phyloP scores from a whole-genome alignment of 2,329 filamentous ascomycete genomes.

The Fusarium buharicum region DNA sequence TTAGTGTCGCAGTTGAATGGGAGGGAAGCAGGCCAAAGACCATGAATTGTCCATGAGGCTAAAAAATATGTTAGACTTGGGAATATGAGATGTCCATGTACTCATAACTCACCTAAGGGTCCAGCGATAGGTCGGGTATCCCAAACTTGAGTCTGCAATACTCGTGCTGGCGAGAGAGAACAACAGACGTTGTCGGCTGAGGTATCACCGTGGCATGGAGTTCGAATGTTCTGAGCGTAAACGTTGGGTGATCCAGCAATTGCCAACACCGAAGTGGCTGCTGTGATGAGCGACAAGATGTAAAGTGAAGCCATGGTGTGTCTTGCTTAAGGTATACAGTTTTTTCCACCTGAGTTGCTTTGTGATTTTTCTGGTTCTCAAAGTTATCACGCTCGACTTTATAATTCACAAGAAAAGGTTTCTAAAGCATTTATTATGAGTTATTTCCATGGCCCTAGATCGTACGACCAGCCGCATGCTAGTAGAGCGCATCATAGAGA shows the following conservation, averaged over 20 bases:
- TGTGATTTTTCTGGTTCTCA: not conserved
- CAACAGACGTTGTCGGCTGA: conserved; percentile 8
- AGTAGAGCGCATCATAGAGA: conserved; percentile 19
- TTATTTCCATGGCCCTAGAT: not conserved
- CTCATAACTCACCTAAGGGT: not conserved
- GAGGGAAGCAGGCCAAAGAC: conserved; percentile 20
- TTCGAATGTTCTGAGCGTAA: conserved; percentile 5
- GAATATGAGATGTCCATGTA: rapidly evolving
- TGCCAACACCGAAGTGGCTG: conserved; percentile 18
- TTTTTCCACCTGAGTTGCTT: not conserved
- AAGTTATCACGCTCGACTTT: conserved; percentile 5
- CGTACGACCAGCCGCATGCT: not conserved
- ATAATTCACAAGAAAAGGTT: not conserved
- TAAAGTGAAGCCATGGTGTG: conserved; percentile 11
- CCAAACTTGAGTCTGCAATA: conserved; percentile 24
- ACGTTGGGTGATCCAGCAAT: conserved; percentile 19
- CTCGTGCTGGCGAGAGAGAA: conserved; percentile 15
- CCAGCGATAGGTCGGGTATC: conserved; percentile 18
- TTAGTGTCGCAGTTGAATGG: conserved; percentile 18
- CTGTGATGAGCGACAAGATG: conserved; percentile 8
- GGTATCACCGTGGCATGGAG: conserved; percentile 5
- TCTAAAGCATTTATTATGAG: not conserved
- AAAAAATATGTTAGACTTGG: not conserved
- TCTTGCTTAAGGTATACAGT: not conserved
- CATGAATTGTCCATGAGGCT: conserved; percentile 25